Conservation (phyloP, 257 asterid species). For the Dorcoceras hygrometricum region DNA sequence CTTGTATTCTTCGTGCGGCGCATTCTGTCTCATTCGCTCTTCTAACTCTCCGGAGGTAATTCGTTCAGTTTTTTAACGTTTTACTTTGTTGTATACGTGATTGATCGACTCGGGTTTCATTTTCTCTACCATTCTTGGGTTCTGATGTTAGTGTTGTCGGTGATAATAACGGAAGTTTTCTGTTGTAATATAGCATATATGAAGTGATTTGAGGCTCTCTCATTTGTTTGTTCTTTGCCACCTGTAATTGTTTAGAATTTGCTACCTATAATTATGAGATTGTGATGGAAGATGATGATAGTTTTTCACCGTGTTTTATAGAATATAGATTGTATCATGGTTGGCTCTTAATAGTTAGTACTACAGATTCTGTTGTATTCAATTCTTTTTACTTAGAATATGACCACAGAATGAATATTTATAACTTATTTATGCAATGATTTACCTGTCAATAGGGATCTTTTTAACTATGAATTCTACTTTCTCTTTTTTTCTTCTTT, state of each 20-base stretch:
- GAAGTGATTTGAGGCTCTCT: background rate
- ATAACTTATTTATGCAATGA: background rate
- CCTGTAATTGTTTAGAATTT: too few relatives aligned
- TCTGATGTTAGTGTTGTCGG: background rate
- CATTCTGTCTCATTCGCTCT: constrained; percentile 12
- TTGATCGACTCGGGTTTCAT: constrained; percentile 5
- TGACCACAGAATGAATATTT: background rate
- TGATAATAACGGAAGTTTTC: background rate
- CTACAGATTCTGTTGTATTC: background rate
- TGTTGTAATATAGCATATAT: background rate
- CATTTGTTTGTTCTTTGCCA: background rate
- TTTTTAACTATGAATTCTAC: background rate
- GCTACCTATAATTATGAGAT: too few relatives aligned
- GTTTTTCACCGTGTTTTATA: too few relatives aligned
- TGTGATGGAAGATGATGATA: too few relatives aligned
- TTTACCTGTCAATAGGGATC: background rate
- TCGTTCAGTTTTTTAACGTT: constrained; percentile 6
- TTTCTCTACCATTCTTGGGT: background rate
- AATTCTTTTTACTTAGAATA: too few relatives aligned
- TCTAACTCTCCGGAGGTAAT: constrained; percentile 21
- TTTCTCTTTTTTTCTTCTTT: too few relatives aligned
- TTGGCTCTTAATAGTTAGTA: background rate
- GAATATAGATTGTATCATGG: too few relatives aligned
- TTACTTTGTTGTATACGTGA: background rate
- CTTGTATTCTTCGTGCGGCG: constrained; percentile 34